Conservation (phyloP, 2,329 filamentous ascomycete genomes). For the Rhinocladiella similis region DNA sequence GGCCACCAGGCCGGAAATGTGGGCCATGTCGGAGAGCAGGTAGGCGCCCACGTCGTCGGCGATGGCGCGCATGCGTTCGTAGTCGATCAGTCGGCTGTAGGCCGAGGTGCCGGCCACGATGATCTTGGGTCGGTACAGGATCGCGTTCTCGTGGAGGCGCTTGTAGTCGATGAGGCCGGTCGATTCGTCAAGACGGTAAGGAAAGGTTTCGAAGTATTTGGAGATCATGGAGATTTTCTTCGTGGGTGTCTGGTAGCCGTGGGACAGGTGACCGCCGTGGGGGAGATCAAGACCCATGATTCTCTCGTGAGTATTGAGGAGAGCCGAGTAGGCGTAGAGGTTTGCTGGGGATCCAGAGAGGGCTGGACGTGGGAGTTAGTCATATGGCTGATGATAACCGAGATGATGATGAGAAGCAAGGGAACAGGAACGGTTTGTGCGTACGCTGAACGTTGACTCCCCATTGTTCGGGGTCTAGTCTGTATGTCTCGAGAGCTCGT, state of each 20-base stretch:
- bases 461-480: constrained; percentile 84
- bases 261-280: constrained; percentile 91
- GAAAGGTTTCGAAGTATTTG: constrained; percentile 98
- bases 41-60: constrained; percentile 91
- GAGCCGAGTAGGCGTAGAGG: constrained; percentile 94
- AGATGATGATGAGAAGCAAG: too few relatives aligned
- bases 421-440: not conserved
- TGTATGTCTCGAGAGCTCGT: constrained; percentile 88
- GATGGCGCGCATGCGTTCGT: constrained; percentile 85
- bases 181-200: constrained; percentile 85
- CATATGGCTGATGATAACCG: too few relatives aligned
- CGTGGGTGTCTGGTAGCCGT: constrained; percentile 93
- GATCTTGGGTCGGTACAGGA: constrained; percentile 90
- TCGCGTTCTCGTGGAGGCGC: constrained; percentile 81
- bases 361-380: constrained; percentile 24
- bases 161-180: constrained; percentile 96
- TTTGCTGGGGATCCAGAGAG: constrained; percentile 93
- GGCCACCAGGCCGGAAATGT: constrained; percentile 91
- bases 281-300: constrained; percentile 97
- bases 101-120: constrained; percentile 93
- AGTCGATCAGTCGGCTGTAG: constrained; percentile 95
- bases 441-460: constrained; percentile 94
- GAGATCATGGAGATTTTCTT: constrained; percentile 97
- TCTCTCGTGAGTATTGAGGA: constrained; percentile 89
- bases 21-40: constrained; percentile 92